Percentiles rank a stretch among this genome's conserved stretches.
These are phyloP conservation scores for Panicum virgatum DNA, from an alignment of 202 grass and related monocot species.

Conservation along the genomic window DNA sequence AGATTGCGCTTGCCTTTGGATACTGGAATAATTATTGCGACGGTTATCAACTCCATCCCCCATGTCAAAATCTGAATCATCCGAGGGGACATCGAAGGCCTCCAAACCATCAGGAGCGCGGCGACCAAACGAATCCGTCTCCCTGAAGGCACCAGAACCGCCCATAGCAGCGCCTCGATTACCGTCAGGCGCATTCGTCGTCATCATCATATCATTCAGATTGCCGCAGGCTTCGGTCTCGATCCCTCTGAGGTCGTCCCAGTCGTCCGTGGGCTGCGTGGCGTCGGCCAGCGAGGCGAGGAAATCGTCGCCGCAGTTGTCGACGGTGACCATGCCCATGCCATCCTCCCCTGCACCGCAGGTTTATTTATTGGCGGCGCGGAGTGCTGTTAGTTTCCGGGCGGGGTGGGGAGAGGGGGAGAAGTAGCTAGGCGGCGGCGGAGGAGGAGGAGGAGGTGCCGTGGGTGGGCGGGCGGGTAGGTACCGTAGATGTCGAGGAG, in stretches of 20 bases:
- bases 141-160: constrained; percentile 1
- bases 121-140: not conserved
- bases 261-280: constrained; percentile 61
- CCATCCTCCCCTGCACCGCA: constrained; percentile 69
- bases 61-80: constrained; percentile 51
- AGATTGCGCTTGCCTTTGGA: constrained; percentile 25
- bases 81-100: not conserved
- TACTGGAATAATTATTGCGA: not conserved
- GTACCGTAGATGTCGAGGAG: constrained; percentile 76
- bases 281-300: constrained; percentile 71
- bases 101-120: not conserved
- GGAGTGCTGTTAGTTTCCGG: not conserved
- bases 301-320: constrained; percentile 70
- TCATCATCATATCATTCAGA: constrained; percentile 65
- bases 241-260: constrained; percentile 81
- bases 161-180: constrained; percentile 26
- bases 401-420: not conserved
- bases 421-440: not conserved
- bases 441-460: not conserved
- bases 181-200: constrained; percentile 37
- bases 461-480: constrained; percentile 37
- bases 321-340: constrained; percentile 64
- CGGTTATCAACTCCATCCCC: constrained; percentile 1
- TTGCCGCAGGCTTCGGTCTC: constrained; percentile 84
- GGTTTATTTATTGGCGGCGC: not conserved